Evolutionary conservation across 2,329 filamentous ascomycete species (phyloP).

Genomic region (Aspergillus sp.): DNA sequence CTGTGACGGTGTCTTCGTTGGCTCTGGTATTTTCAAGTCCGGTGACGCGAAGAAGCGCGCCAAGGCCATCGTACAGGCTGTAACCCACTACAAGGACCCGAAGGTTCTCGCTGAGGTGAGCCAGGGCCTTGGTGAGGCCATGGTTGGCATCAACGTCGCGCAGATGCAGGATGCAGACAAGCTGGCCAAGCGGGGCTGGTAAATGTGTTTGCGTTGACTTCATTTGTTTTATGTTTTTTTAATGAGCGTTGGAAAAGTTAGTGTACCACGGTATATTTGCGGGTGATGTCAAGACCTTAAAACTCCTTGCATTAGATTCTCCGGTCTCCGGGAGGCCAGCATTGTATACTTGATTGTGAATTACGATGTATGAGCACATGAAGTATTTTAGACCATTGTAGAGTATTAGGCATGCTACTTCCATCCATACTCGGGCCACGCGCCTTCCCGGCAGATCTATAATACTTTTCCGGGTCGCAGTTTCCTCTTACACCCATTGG

Average conservation of each 20-base stretch:
- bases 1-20: slow-evolving; percentile 97
- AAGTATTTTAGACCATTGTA: slow-evolving; percentile 4
- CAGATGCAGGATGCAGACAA: slow-evolving; percentile 77
- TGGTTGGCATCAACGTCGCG: slow-evolving; percentile 90
- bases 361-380: slow-evolving; percentile 18
- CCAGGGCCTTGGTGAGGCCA: slow-evolving; percentile 89
- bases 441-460: background rate
- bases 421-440: background rate
- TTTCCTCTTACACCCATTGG: background rate
- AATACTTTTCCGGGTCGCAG: background rate
- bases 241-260: slow-evolving; percentile 19
- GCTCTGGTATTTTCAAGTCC: slow-evolving; percentile 95
- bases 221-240: background rate
- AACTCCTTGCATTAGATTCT: slow-evolving; percentile 9
- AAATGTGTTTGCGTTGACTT: slow-evolving; percentile 26
- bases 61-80: slow-evolving; percentile 90
- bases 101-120: slow-evolving; percentile 84
- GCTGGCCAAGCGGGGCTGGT: slow-evolving; percentile 85
- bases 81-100: slow-evolving; percentile 84
- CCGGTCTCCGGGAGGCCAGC: slow-evolving; percentile 1
- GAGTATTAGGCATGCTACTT: background rate
- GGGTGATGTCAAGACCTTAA: slow-evolving; percentile 10
- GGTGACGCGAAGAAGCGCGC: slow-evolving; percentile 88
- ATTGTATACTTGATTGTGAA: slow-evolving; percentile 8
- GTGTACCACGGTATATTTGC: slow-evolving; percentile 2